Conservation (phyloP, 768 basidiomycete species). For the Amanita polypyramis region DNA sequence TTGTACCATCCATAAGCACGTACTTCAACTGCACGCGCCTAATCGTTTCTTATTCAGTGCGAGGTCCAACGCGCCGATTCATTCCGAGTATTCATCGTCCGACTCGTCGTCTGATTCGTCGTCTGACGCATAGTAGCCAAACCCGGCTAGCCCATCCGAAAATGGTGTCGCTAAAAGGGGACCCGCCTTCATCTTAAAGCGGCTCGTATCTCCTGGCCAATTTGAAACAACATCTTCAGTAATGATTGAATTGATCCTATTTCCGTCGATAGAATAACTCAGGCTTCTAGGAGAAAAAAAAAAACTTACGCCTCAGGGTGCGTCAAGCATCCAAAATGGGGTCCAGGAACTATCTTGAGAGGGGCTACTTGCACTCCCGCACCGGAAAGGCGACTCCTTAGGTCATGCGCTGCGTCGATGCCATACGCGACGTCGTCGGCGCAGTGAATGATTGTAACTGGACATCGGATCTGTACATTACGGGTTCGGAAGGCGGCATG, state of each 20-base stretch:
- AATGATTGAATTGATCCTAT: neutral
- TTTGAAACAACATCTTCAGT: neutral
- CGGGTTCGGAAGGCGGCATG: neutral
- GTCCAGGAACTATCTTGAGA: constrained; percentile 16
- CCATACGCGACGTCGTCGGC: constrained; percentile 21
- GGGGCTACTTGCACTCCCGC: constrained; percentile 13
- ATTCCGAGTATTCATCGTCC: no score
- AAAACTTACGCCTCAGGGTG: constrained; percentile 15
- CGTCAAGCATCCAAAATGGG: constrained; percentile 20
- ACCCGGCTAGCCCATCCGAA: neutral
- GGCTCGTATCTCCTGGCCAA: neutral
- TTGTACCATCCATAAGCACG: no score
- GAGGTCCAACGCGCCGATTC: no score
- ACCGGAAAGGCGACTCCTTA: constrained; percentile 11
- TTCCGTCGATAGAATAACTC: neutral
- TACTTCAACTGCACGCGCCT: no score
- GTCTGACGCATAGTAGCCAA: neutral
- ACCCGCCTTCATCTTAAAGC: neutral
- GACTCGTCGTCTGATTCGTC: no score
- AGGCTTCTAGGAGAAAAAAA: no score
- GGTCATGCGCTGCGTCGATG: constrained; percentile 13
- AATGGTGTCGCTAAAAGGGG: neutral
- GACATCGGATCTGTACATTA: constrained; percentile 16
- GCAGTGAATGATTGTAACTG: constrained; percentile 20
- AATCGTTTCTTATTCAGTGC: no score